Evolutionary conservation across 106 monocot genomes (phyloP).

Genomic region (Alisma plantagoaquatica): DNA sequence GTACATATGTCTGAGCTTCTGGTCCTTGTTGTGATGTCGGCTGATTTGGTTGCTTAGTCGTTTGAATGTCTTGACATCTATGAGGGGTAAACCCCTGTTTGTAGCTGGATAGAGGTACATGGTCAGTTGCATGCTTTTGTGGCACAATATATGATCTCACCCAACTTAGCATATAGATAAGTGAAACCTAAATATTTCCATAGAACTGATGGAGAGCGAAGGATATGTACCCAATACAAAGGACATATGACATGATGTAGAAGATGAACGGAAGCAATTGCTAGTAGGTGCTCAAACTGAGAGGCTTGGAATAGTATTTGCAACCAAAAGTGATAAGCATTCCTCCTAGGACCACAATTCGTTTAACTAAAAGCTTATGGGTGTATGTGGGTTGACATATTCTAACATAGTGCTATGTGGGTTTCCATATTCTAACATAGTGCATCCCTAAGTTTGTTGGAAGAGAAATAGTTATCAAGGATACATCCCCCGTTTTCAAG

Average conservation of each 20-base stretch:
- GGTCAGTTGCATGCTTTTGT: constrained; percentile 51
- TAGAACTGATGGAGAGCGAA: constrained; percentile 51
- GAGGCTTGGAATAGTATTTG: constrained; percentile 80
- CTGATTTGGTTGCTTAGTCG: no score
- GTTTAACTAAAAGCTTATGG: constrained; percentile 75
- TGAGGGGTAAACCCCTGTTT: constrained; percentile 59
- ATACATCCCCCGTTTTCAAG: no score
- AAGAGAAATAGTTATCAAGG: no score
- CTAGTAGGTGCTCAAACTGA: constrained; percentile 62
- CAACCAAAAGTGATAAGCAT: constrained; percentile 78
- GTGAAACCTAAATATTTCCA: constrained; percentile 28
- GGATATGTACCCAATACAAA: constrained; percentile 64
- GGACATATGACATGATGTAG: constrained; percentile 64
- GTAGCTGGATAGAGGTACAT: constrained; percentile 75
- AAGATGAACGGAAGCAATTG: constrained; percentile 67
- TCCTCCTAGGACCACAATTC: constrained; percentile 45
- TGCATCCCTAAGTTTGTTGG: no score
- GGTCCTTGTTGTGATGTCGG: no score
- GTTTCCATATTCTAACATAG: no score
- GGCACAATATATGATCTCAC: constrained; percentile 59
- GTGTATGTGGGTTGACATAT: no score
- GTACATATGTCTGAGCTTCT: no score
- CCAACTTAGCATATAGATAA: constrained; percentile 35
- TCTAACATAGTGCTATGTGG: no score
- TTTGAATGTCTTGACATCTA: no score